Base-by-base conservation (phyloP, 2,329 filamentous ascomycete genomes). In the Verticillium longisporum region DNA sequence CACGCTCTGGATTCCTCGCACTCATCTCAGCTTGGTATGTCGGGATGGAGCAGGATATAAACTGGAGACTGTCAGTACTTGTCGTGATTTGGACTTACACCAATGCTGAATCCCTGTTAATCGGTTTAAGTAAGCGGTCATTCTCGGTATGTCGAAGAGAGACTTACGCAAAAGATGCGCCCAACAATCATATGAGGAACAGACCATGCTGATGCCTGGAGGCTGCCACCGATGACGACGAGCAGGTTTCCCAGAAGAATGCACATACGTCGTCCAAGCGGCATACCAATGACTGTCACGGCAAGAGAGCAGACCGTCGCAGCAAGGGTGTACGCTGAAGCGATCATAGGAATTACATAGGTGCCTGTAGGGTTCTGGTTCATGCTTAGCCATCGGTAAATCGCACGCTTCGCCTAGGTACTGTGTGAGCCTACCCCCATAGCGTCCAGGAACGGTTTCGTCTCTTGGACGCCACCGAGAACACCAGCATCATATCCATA, bases 401-500 rank as follows among this genome's bases (percentile, higher is more conserved):
- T 26, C 26, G 26, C 26, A 26, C 26, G 26, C 26, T 26, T 26
- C 26, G 26, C 26, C 26, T 26, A 3, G 26, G 26, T 2, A 26
- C 26, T 3, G 2, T 26, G 26, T 26, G 37, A n/a, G 26, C 18
- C 37, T 58, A 33, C 55, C 26, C 53, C 59, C 61, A 57, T 61
- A 11, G 61, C 61, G n/a, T 61, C 14, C 4, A 36, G 59, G 34
- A 63, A 63, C 4, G 61, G 61, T 37, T 58, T 45, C 31, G 59
- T 61, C 53, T 61, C 59, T 32, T 61, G 61, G n/a, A 63, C 57
- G 33, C 61, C 61, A 2, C 61, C 61, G 3, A 63, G 45, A 1
- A 63, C 61, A 14, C 61, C 61, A n/a, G 61, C 61, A 37, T 63
- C 61, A 34, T 61, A 63, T 21, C 61, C 61, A 55, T 63, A 63